Conservation (phyloP, 495 filamentous ascomycete species). For the Penicillium cosmopolitanum region DNA sequence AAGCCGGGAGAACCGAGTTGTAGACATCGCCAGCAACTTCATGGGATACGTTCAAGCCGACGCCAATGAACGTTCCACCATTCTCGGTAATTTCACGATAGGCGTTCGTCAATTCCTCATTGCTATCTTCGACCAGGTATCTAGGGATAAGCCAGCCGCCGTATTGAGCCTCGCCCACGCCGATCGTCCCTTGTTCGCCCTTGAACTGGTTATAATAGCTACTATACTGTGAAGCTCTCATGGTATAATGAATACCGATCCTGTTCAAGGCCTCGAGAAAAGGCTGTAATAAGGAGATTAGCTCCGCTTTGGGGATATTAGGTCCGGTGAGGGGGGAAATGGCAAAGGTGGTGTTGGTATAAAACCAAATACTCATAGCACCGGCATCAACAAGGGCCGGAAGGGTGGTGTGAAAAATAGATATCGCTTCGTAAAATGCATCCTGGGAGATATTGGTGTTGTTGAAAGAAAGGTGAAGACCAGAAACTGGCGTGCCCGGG, state of each 20-base stretch:
- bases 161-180: conserved; percentile 19
- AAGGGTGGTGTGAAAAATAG: conserved; percentile 43
- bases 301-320: conserved; percentile 32
- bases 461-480: conserved; percentile 36
- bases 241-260: conserved; percentile 34
- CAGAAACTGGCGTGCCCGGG: conserved; percentile 39
- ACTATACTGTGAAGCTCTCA: conserved; percentile 35
- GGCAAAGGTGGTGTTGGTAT: conserved; percentile 50
- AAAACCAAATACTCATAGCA: conserved; percentile 52
- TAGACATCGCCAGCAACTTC: conserved; percentile 47
- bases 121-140: conserved; percentile 49
- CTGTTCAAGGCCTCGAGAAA: conserved; percentile 31
- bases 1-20: conserved; percentile 61
- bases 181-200: conserved; percentile 22
- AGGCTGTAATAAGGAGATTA: conserved; percentile 33
- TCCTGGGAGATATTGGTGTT: conserved; percentile 35
- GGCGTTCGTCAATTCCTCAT: conserved; percentile 44
- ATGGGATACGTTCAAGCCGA: conserved; percentile 44
- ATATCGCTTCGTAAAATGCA: conserved; percentile 45
- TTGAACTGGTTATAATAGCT: conserved; percentile 53
- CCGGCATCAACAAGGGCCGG: conserved; percentile 55
- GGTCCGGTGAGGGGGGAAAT: conserved; percentile 47
- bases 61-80: conserved; percentile 50
- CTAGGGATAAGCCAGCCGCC: conserved; percentile 19
- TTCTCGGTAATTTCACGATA: conserved; percentile 45